Evolutionary conservation across 1,139 yeast genomes (phyloP).

Genomic region (Candida sojae): DNA sequence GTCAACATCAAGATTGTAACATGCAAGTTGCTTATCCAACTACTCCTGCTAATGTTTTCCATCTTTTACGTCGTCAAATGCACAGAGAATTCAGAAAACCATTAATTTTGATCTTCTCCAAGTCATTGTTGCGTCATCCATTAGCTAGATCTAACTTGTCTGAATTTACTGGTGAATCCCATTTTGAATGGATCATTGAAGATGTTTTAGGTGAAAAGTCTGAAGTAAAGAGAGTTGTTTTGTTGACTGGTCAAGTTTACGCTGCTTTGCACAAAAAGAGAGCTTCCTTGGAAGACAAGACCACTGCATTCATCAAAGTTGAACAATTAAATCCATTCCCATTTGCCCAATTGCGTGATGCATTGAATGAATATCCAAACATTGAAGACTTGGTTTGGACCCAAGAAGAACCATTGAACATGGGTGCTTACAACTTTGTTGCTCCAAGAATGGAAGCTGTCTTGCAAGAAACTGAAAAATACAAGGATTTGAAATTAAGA

Average conservation of each 20-base stretch:
- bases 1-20: constrained; percentile 99
- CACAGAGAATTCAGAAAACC: constrained; percentile 99
- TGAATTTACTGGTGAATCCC: constrained; percentile 90
- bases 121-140: constrained; percentile 95
- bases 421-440: constrained; percentile 84
- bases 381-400: constrained; percentile 91
- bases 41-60: constrained; percentile 97
- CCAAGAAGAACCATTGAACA: constrained; percentile 99
- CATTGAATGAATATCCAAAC: constrained; percentile 78
- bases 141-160: constrained; percentile 82
- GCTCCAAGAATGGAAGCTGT: constrained; percentile 81
- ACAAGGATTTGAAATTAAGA: constrained; percentile 61
- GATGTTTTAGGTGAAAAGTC: constrained; percentile 80
- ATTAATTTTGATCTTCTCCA: constrained; percentile 83
- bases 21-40: constrained; percentile 98
- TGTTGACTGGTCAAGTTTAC: constrained; percentile 92
- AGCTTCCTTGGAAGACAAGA: constrained; percentile 69
- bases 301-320: constrained; percentile 83
- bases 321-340: constrained; percentile 99
- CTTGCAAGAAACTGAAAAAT: constrained; percentile 70
- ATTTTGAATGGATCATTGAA: constrained; percentile 94
- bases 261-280: constrained; percentile 91
- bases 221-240: constrained; percentile 84
- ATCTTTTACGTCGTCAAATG: constrained; percentile 97
- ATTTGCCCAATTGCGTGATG: constrained; percentile 86